phyloP scores from a whole-genome alignment of 1,284 basidiomycete genomes.

The Sporisorium exsertum region DNA sequence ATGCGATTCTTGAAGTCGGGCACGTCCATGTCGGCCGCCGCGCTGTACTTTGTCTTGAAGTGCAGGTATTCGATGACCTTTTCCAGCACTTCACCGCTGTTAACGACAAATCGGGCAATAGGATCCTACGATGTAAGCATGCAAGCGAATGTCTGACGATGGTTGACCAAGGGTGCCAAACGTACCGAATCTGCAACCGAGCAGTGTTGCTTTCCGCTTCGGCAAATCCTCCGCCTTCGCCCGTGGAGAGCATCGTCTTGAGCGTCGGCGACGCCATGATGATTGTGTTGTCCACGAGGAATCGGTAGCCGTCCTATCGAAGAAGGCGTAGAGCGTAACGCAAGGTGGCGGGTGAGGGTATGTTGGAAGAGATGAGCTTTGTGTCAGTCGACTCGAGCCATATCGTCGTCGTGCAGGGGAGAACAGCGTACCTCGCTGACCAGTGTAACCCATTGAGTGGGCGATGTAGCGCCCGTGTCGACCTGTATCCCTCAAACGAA shows the following conservation, averaged over 20 bases:
- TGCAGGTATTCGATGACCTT: slow-evolving; percentile 84
- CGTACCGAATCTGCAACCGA: slow-evolving; percentile 70
- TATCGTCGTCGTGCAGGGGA: too few species aligned
- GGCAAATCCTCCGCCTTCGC: slow-evolving; percentile 69
- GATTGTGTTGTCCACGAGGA: slow-evolving; percentile 52
- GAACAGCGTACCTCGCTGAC: slow-evolving; percentile 56
- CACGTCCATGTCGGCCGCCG: slow-evolving; percentile 76
- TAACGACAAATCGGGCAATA: background rate
- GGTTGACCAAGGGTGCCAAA: background rate
- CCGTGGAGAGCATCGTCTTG: slow-evolving; percentile 57
- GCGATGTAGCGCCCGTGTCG: background rate
- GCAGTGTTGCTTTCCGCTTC: slow-evolving; percentile 70
- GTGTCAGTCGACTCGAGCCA: background rate
- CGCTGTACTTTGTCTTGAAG: slow-evolving; percentile 80
- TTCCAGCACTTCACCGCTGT: slow-evolving; percentile 80
- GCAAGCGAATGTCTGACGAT: background rate
- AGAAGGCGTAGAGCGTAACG: background rate
- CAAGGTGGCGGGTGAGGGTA: background rate
- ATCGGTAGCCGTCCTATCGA: slow-evolving; percentile 60
- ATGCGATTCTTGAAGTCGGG: slow-evolving; percentile 83
- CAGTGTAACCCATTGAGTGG: slow-evolving; percentile 60
- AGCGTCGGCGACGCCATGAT: slow-evolving; percentile 55
- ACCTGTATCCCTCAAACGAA: slow-evolving; percentile 1
- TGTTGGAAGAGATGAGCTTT: background rate
- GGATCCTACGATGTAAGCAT: slow-evolving; percentile 5